Evolutionary conservation across 163 green algal species (phyloP), one percentile per base, ranked within the genome.

Genomic region (Scenedesmus sp.): DNA sequence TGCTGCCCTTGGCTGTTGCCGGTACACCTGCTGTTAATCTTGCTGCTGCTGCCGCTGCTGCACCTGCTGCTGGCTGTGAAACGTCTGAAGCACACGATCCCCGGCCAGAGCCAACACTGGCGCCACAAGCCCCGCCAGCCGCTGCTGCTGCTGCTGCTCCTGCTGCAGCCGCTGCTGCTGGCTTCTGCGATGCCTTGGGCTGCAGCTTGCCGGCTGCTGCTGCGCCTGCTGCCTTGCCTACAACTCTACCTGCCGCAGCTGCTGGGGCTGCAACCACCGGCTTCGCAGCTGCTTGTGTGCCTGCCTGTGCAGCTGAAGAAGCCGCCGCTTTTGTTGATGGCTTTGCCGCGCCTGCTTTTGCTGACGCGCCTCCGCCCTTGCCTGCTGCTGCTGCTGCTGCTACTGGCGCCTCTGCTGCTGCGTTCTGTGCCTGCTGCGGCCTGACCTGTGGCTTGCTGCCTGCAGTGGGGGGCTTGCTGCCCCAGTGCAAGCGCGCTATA

Each of bases 401-500:
- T 87, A 54, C 13, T 70, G 82, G 15, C 13, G 18, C 73, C 46
- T 20, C 82, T 20, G 26, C 59, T 60, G 82, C 55, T 12, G 18
- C n/a, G 18, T 46, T 46, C 34, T 46, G 34, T 46, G 34, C 34
- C 34, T 46, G 34, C 34, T 79, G 56, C 8, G 59, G 57, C 15
- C 23, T 77, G 83, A 76, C 57, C 13, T 55, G 18, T 12, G 57
- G 59, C 56, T 46, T n/a, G 9, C 54, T 54, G 9, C 59, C 59
- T 34, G 13, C 57, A 56, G 20, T 10, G 7, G 84, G 84, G 81
- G 84, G 52, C n/a, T 46, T 18, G 57, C 52, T 64, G 4, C 13
- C 26, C 84, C 84, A 89, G 26, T 89, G 84, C 26, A 89, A 59
- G n/a, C 84, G 84, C 13, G 57, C 56, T 54, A 89, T 79, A 18